Evolutionary conservation across 1,284 basidiomycete species (phyloP), one percentile per base, ranked within the genome.

Genomic region (Schizophyllum commune): DNA sequence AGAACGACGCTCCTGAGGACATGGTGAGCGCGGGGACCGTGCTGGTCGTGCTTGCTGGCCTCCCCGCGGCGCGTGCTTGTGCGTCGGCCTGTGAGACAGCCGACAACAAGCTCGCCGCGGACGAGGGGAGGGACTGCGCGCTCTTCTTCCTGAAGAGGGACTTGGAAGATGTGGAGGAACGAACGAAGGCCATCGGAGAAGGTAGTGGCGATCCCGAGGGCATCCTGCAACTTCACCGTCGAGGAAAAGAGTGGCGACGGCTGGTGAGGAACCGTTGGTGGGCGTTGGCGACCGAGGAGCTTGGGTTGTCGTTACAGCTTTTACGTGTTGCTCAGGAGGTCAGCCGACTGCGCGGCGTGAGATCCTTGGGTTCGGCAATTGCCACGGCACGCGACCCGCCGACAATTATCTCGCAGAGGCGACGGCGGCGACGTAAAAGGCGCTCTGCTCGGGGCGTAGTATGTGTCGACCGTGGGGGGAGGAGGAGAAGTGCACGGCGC

Each of bases 1-100:
- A 83, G 3, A 79, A 75, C 6, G 87, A 88, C 60, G 83, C 69
- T 1, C 85, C 87, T 1, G 86, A 88, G 0, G 88, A 88, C 15
- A 86, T 72, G 0, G 88, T 89, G 15, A 89, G 73, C 0, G 64
- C 64, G 5, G 64, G 64, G 1, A 62, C 63, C 4, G 64, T 59
- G 22, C 58, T 60, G 2, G 62, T 60, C 19, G 34, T 19, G 22
- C 51, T 39, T 1, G 55, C 59, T 19, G 58, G 58, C 8, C 59
- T n/a, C 5, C 8, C 6, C 21, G n/a, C 27, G 9, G 9, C 15
- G n/a, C 33, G 21, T 9, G 27, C 33, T n/a, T 39, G 62, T 4
- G 55, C 21, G 17, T 63, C 62, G 21, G 57, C 55, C 61, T 61
- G 55, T 1, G 62, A 59, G 4, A 65, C 53, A 6, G 62, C 62